phyloP scores from a whole-genome alignment of 139 green algal species.

The Asterochloris sp. region DNA sequence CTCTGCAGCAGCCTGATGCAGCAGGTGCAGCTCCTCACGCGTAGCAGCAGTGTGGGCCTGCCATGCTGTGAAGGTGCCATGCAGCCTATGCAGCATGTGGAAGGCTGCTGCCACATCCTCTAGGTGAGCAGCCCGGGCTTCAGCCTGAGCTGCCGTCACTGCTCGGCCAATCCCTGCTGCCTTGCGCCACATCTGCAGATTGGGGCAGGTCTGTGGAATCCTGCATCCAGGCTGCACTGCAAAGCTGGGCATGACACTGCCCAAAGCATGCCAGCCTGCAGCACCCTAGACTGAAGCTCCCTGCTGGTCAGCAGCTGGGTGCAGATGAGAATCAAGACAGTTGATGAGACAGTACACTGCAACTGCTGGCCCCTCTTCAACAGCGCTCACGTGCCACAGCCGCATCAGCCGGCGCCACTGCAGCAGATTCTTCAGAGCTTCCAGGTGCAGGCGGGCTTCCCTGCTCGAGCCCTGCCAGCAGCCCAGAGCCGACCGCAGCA shows the following conservation, averaged over 20 bases:
- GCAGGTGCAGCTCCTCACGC: neutral
- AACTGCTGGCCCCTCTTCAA: no score
- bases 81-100: neutral
- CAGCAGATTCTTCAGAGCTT: neutral
- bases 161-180: neutral
- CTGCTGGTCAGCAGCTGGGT: neutral
- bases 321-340: neutral
- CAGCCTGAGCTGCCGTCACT: neutral
- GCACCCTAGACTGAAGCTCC: neutral
- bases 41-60: neutral
- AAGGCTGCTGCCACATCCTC: constrained; percentile 14
- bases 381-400: neutral
- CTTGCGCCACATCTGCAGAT: neutral
- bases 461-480: neutral
- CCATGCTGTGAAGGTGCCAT: constrained; percentile 8
- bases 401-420: constrained; percentile 13
- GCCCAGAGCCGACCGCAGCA: neutral
- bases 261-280: neutral
- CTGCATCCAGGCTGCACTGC: neutral
- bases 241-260: neutral
- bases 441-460: neutral
- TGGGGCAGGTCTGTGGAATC: neutral
- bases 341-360: neutral
- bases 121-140: neutral
- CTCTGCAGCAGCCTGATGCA: neutral